Evolutionary conservation across 2,329 filamentous ascomycete genomes (phyloP), one percentile per base, ranked within the genome.

Genomic region (Emydomyces testavorans): DNA sequence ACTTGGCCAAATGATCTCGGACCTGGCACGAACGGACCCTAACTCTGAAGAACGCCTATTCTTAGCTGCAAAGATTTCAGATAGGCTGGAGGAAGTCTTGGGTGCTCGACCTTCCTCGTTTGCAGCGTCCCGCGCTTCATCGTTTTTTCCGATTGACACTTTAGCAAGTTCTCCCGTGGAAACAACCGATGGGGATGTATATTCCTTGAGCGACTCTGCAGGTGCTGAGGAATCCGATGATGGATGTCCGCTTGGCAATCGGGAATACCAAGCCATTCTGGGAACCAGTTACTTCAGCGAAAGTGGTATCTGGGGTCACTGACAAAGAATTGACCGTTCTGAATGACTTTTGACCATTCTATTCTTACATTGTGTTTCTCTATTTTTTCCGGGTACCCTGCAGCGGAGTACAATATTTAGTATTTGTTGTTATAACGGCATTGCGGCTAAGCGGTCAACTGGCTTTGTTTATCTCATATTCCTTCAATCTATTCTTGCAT

Each of bases 41-140:
- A 38, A 51, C 29, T 51, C 50, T 35, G 46, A 52, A 34, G 49
- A 51, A 35, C 50, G 54, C 7, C 31, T 43, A 42, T 54, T 50
- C 35, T 46, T 55, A 29, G 54, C 52, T 16, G 32, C 42, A 18
- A 54, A 55, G 28, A 55, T 55, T 32, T 44, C 44, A 39, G 50
- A 55, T 37, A 49, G 54, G 11, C 45, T 55, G 6, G 47, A 55
- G 32, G 54, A 55, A 42, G 54, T 55, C 11, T 46, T 54, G 26
- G 53, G 53, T 18, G 48, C 50, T 5, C 48, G 49, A 23, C 13
- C 38, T 11, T 16, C 43, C 6, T 38, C 49, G 2, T 11, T 43
- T n/a, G 21, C 42, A 15, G 36, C 15, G 18, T 8, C 38, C 6
- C 48, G 41, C 28, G 23, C 48, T 29, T 20, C 52, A 3, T 36